Conservation (phyloP, 176 grass and related monocot species). For the Echinochloa phyllopogon region DNA sequence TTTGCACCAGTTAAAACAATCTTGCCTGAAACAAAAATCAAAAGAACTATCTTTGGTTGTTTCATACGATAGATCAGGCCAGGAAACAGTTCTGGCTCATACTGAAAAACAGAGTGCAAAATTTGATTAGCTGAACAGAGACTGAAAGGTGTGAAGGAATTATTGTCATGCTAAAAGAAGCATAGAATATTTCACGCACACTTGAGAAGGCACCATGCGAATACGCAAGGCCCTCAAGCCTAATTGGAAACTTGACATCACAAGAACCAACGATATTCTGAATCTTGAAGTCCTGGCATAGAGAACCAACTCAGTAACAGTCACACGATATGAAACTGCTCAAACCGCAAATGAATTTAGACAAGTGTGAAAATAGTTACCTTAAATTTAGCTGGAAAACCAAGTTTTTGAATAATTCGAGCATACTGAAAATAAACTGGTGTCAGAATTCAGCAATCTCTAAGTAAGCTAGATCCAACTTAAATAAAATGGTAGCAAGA, state of each 20-base stretch:
- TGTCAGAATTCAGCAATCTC: constrained; percentile 29
- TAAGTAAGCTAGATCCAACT: constrained; percentile 8
- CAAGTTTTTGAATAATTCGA: constrained; percentile 98
- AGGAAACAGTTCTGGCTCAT: constrained; percentile 93
- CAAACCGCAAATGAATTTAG: background rate
- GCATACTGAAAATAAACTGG: constrained; percentile 73
- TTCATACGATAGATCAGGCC: constrained; percentile 96
- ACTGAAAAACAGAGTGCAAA: constrained; percentile 52
- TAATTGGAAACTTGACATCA: constrained; percentile 95
- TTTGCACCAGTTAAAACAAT: constrained; percentile 97
- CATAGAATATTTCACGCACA: constrained; percentile 56
- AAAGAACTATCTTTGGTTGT: constrained; percentile 93
- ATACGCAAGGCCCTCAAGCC: constrained; percentile 95
- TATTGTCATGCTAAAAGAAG: constrained; percentile 2
- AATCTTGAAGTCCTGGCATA: constrained; percentile 87
- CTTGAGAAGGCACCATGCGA: constrained; percentile 97
- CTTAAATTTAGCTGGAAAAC: constrained; percentile 98
- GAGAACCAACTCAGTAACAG: constrained; percentile 13
- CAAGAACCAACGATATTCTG: constrained; percentile 98
- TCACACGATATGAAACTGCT: background rate
- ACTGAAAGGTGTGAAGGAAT: background rate
- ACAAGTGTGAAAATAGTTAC: constrained; percentile 49
- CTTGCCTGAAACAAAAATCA: constrained; percentile 98
- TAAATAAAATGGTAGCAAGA: constrained; percentile 14
- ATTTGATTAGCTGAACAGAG: background rate